Evolutionary conservation across 148 eudicot genomes (phyloP).

Genomic region (Dianthus caryophyllus): DNA sequence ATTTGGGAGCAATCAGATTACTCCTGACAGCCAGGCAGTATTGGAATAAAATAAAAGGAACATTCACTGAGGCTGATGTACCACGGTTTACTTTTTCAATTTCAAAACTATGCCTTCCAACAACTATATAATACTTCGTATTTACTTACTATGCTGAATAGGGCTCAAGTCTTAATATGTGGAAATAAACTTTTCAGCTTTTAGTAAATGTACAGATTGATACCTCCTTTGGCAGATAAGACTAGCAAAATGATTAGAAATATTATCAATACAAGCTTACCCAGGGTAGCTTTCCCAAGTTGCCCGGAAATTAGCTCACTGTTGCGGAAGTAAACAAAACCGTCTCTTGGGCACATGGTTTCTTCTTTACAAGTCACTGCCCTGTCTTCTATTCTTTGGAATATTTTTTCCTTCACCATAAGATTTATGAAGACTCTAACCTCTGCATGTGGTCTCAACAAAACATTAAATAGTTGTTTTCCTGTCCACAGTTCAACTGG

Average conservation of each 20-base stretch:
- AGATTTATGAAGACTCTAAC: conserved; percentile 77
- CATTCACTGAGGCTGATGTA: not conserved
- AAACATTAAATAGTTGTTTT: conserved; percentile 72
- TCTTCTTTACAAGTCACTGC: conserved; percentile 32
- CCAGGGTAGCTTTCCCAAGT: conserved; percentile 87
- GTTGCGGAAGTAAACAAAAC: conserved; percentile 79
- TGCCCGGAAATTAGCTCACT: conserved; percentile 88
- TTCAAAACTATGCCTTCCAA: not conserved
- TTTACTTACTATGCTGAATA: not conserved
- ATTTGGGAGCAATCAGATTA: not conserved
- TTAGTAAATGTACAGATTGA: no score
- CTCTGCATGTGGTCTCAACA: conserved; percentile 65
- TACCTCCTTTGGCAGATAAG: no score
- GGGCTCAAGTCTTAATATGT: not conserved
- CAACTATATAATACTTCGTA: not conserved
- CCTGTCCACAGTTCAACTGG: conserved; percentile 98
- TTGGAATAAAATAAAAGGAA: not conserved
- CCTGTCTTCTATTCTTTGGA: conserved; percentile 28
- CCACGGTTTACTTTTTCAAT: not conserved
- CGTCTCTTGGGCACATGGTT: conserved; percentile 74
- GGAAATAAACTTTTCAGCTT: not conserved
- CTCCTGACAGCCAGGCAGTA: not conserved
- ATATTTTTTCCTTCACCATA: conserved; percentile 64
- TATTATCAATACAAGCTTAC: conserved; percentile 33
- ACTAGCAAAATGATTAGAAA: not conserved